These are phyloP conservation scores for Trichopus zeylanicus DNA, from an alignment of 116 monocot species.

Conservation along the genomic window DNA sequence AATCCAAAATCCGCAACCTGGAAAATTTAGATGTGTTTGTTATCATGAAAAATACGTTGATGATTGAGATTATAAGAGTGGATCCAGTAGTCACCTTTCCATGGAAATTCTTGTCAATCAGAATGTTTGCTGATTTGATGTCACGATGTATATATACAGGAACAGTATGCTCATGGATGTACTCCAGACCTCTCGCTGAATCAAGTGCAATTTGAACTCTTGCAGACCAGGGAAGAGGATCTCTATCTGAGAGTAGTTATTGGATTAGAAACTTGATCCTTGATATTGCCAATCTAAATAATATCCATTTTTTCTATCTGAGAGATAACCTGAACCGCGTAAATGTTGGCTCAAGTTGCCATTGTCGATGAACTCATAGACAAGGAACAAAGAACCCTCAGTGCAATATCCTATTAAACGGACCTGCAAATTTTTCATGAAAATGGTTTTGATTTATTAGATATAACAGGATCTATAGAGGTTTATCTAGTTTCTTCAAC, in stretches of 20 bases:
- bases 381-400: slow-evolving; percentile 50
- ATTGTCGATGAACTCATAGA: slow-evolving; percentile 82
- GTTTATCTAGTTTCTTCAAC: no score
- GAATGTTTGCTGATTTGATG: slow-evolving; percentile 86
- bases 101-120: slow-evolving; percentile 63
- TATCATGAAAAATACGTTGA: background rate
- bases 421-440: slow-evolving; percentile 35
- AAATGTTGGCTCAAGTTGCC: slow-evolving; percentile 75
- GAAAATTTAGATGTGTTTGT: background rate
- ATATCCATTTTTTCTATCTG: background rate
- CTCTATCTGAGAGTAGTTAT: slow-evolving; percentile 24
- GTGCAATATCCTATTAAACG: slow-evolving; percentile 71
- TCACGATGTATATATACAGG: slow-evolving; percentile 80
- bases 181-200: slow-evolving; percentile 79
- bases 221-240: slow-evolving; percentile 53
- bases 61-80: background rate
- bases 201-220: slow-evolving; percentile 86
- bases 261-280: background rate
- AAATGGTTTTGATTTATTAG: background rate
- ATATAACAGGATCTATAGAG: no score
- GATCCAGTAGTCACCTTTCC: slow-evolving; percentile 42
- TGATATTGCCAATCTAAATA: background rate
- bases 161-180: slow-evolving; percentile 80
- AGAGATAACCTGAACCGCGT: slow-evolving; percentile 45
- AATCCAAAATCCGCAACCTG: slow-evolving; percentile 96